Base-by-base conservation (phyloP, 73 alveolate genomes). In the Paramecium sonneborni region DNA sequence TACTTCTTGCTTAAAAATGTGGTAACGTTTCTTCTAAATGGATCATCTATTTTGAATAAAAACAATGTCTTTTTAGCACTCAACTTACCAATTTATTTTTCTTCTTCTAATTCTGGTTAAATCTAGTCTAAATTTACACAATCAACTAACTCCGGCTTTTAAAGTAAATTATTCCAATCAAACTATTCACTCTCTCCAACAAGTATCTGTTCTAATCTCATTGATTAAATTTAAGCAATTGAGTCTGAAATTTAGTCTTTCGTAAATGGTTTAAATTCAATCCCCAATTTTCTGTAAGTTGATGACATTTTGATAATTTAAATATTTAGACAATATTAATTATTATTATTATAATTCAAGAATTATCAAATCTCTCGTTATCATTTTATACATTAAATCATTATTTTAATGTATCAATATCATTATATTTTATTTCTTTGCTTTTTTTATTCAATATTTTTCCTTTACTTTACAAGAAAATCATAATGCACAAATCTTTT, bases 31-130 rank as follows among this genome's bases (percentile, higher is more conserved):
- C 58, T 74, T 37, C 87, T 11, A 74, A 74, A 74, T 12, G 58
- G 87, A 74, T 34, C 56, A 37, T 74, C 58, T 30, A 37, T 12
- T 74, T 34, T 37, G 87, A 74, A 74, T 34, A 74, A 23, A 37
- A 74, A 74, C 37, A 74, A 39, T n/a, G 87, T 37, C 44, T 34
- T 74, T n/a, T 74, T 28, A 32, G 87, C 87, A 74, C 58, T 74
- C 0, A 74, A 35, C 14, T 74, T 0, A 1, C 37, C 35, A 74
- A 11, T 10, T 18, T 11, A 5, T 35, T 39, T 34, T 32, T 74
- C 20, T 37, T 74, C 56, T 14, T 28, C 44, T 74, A 74, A 1
- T 0, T 37, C 67, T 14, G 67, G 37, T 34, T 37, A 21, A 21
- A 37, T 39, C 10, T 28, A 37, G 0, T 74, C 87, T 34, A 39